These are phyloP conservation scores for Aspergillus transmontanensis DNA, from an alignment of 2,329 filamentous ascomycete species.

Conservation along the genomic window DNA sequence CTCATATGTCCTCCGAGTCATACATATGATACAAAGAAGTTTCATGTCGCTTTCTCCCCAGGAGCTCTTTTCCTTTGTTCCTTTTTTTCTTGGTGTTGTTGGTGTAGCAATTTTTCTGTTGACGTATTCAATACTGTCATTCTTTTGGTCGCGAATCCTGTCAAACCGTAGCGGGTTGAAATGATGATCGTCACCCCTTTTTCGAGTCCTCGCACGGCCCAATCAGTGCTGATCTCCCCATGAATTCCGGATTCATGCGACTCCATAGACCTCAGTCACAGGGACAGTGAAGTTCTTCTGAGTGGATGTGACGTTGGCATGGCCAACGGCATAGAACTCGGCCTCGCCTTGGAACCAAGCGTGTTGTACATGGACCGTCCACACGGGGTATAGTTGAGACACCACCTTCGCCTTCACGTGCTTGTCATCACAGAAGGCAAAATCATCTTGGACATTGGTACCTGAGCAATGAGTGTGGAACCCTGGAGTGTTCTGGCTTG, in stretches of 20 bases:
- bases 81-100: background rate
- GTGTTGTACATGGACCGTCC: slow-evolving; percentile 33
- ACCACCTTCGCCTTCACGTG: slow-evolving; percentile 26
- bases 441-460: slow-evolving; percentile 22
- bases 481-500: slow-evolving; percentile 31
- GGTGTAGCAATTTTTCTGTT: background rate
- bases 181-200: background rate
- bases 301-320: slow-evolving; percentile 26
- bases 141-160: background rate
- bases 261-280: slow-evolving; percentile 28
- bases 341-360: slow-evolving; percentile 25
- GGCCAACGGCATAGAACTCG: slow-evolving; percentile 23
- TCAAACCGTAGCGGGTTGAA: background rate
- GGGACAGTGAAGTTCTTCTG: slow-evolving; percentile 25
- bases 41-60: background rate
- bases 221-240: background rate
- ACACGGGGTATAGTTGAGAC: slow-evolving; percentile 22
- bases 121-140: background rate
- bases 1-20: background rate
- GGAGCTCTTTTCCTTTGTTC: background rate
- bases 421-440: slow-evolving; percentile 28
- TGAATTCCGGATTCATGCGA: slow-evolving; percentile 22
- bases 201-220: background rate
- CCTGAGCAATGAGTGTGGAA: slow-evolving; percentile 40
- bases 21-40: slow-evolving; percentile 4